These are phyloP conservation scores for Wallacemonas rigidus DNA, from an alignment of 208 protist species.

Conservation along the genomic window DNA sequence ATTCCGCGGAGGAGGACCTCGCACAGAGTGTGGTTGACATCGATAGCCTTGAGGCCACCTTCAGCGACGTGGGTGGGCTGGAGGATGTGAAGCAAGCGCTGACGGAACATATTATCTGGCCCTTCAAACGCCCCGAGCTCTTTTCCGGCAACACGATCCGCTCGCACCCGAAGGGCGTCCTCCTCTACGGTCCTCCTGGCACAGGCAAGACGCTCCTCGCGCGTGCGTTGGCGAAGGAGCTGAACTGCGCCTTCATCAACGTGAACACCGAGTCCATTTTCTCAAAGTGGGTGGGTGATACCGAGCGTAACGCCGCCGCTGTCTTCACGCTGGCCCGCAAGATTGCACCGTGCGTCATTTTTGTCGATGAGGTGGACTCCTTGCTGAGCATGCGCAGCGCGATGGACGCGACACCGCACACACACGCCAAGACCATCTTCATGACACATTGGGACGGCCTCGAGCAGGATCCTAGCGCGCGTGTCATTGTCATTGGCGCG, in stretches of 20 bases:
- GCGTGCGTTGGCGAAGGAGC: constrained; percentile 98
- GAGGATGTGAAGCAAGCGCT: constrained; percentile 78
- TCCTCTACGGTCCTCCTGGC: constrained; percentile 99
- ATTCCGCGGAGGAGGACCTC: constrained; percentile 65
- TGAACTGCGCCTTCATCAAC: constrained; percentile 99
- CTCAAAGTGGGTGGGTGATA: constrained; percentile 95
- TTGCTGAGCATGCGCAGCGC: constrained; percentile 83
- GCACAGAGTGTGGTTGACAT: constrained; percentile 68
- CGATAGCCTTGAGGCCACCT: constrained; percentile 61
- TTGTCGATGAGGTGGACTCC: constrained; percentile 93
- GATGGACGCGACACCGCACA: constrained; percentile 64
- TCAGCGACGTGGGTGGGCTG: constrained; percentile 70
- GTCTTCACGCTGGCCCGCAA: constrained; percentile 88
- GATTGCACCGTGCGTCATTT: constrained; percentile 87
- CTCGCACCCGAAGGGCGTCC: constrained; percentile 98
- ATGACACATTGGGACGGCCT: constrained; percentile 93
- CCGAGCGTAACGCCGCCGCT: constrained; percentile 95
- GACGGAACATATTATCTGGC: constrained; percentile 87
- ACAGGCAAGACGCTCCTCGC: constrained; percentile 99
- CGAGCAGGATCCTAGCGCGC: constrained; percentile 32
- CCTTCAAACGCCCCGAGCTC: constrained; percentile 76
- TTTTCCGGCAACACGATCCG: constrained; percentile 77
- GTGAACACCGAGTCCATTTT: constrained; percentile 93
- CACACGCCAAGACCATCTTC: constrained; percentile 91
- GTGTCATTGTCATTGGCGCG: constrained; percentile 88